phyloP scores from a whole-genome alignment of 371 early-diverging fungal genomes.

The Mucor velutinosus region DNA sequence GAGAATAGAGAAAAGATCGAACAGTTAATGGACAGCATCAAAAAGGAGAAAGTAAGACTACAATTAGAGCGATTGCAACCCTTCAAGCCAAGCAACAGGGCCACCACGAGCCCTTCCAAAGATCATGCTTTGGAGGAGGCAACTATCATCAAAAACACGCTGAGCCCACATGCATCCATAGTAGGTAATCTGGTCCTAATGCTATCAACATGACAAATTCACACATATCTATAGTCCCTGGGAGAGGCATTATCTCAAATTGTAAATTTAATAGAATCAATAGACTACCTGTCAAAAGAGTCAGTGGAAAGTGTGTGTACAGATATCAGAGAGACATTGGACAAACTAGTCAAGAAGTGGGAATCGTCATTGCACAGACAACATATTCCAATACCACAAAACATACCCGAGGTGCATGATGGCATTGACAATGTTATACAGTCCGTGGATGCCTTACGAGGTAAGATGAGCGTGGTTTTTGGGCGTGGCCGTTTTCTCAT shows the following conservation, averaged over 20 bases:
- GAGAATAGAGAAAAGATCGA: background rate
- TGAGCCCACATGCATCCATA: conserved; percentile 1
- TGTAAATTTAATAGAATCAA: background rate
- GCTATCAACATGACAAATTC: background rate
- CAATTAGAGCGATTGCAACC: background rate
- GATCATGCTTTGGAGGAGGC: background rate
- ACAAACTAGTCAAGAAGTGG: conserved; percentile 11
- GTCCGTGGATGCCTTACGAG: conserved; percentile 5
- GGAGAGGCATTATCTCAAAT: background rate
- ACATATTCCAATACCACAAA: background rate
- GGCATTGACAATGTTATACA: conserved; percentile 9
- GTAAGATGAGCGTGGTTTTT: background rate
- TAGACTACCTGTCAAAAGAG: background rate
- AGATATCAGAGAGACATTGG: conserved; percentile 10
- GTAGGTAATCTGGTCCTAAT: background rate
- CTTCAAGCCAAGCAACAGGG: background rate
- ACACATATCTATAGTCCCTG: background rate
- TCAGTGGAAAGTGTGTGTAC: background rate
- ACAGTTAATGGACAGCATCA: background rate
- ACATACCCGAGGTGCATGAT: conserved; percentile 2
- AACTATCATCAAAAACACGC: background rate
- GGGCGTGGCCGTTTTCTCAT: too few relatives aligned
- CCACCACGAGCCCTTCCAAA: background rate
- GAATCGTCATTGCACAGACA: background rate
- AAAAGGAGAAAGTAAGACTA: background rate